A percentile compares a stretch with the other conserved stretches of the same genome.
These are phyloP conservation scores for Cylindrotheca closterium DNA, from an alignment of 108 stramenopile species.

Conservation along the genomic window DNA sequence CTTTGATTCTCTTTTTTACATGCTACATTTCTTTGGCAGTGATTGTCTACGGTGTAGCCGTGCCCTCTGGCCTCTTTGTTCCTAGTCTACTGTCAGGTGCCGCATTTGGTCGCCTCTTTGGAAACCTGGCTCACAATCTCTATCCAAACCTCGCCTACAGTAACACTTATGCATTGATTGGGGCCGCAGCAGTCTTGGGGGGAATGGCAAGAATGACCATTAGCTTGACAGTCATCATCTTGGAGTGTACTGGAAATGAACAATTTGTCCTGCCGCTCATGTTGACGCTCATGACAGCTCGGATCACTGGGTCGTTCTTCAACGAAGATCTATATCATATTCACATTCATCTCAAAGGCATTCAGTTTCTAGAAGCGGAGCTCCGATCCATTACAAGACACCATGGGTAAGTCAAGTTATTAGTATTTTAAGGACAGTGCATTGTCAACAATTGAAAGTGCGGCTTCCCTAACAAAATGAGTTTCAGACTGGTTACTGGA, in stretches of 20 bases:
- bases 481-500: constrained; percentile 32
- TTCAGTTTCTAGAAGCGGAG: constrained; percentile 52
- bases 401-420: constrained; percentile 27
- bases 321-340: constrained; percentile 80
- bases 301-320: constrained; percentile 63
- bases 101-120: constrained; percentile 52
- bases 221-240: constrained; percentile 74
- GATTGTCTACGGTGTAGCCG: constrained; percentile 65
- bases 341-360: constrained; percentile 56
- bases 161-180: constrained; percentile 80
- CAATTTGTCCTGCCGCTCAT: constrained; percentile 81
- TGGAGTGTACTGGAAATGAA: constrained; percentile 81
- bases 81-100: constrained; percentile 57
- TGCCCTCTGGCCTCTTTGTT: constrained; percentile 74
- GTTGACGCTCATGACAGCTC: constrained; percentile 71
- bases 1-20: constrained; percentile 47
- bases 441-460: neutral
- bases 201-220: constrained; percentile 89
- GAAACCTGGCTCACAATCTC: constrained; percentile 27
- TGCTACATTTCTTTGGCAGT: constrained; percentile 48
- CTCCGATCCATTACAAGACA: constrained; percentile 29
- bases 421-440: neutral
- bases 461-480: no score
- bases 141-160: constrained; percentile 44
- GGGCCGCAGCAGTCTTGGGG: constrained; percentile 74